Conservation (phyloP, 306 rosid species). For the Parietaria judaica region DNA sequence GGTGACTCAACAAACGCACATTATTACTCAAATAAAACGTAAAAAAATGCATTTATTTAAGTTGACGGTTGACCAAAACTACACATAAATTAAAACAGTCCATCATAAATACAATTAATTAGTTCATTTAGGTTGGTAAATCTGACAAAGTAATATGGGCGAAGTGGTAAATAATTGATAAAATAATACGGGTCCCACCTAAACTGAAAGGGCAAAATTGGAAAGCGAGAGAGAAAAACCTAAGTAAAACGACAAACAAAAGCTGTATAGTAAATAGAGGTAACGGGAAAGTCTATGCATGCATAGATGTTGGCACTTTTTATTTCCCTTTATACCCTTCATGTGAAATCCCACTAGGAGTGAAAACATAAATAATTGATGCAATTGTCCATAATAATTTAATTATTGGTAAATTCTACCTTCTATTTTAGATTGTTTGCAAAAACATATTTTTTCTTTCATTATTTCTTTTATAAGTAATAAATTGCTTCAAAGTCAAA, state of each 20-base stretch:
- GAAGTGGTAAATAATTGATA: constrained; percentile 6
- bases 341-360: constrained; percentile 17
- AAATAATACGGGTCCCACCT: not conserved
- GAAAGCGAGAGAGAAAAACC: not conserved
- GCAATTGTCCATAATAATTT: too few species aligned
- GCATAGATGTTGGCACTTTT: not conserved
- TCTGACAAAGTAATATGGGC: not conserved
- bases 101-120: not conserved
- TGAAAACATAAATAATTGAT: not conserved
- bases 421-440: too few species aligned
- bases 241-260: constrained; percentile 33
- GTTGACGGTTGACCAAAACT: constrained; percentile 1
- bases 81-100: not conserved
- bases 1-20: too few species aligned
- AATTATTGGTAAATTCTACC: too few species aligned
- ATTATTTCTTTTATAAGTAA: too few species aligned
- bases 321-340: constrained; percentile 25
- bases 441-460: too few species aligned
- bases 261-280: not conserved
- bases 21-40: not conserved
- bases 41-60: not conserved
- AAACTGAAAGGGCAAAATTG: constrained; percentile 20
- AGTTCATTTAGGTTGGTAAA: not conserved
- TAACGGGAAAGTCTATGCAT: constrained; percentile 14
- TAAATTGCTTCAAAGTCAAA: too few species aligned